Evolutionary conservation across 495 filamentous ascomycete species (phyloP), one percentile per base, ranked within the genome.

Genomic region (Lindgomyces ingoldianus): DNA sequence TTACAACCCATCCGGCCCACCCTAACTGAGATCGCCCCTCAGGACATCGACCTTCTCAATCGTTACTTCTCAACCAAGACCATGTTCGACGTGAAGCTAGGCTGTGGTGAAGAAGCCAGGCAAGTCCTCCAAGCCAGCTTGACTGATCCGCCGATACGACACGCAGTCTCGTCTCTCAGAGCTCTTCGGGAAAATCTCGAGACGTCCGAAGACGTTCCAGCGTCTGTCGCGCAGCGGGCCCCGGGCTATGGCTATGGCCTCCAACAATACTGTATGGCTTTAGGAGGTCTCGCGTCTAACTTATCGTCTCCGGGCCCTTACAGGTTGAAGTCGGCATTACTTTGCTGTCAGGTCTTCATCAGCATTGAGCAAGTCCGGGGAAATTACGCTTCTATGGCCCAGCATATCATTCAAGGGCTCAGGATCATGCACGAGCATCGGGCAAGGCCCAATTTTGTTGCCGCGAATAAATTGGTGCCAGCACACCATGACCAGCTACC

Each of bases 161-260:
- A 76, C 60, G 73, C 74, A 64, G 57, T 76, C 66, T 73, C 46
- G 29, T 76, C 74, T 64, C 74, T 76, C 67, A 70, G 62, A 73
- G 62, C 69, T 72, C 73, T 76, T 21, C 59, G 59, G 59, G 59
- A 45, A 52, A 22, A 62, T 53, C 25, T 53, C 47, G 59, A 62
- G 22, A 45, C 47, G 16, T 3, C 48, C 14, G 49, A 29, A 46
- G 36, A 54, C 4, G 25, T 45, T 46, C 12, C 49, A 53, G 49
- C 36, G 24, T 45, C 47, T 29, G 39, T 30, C 36, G 39, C 33
- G 21, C 47, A 54, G 49, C 59, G 27, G 47, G 54, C 47, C 11
- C 59, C 59, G 25, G 54, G 8, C 45, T 29, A 62, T 45, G 29
- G 54, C 59, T 54, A 53, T 62, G 59, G 59, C 47, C 47, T 62